These are phyloP conservation scores for Scheffersomyces parashehatae DNA, from an alignment of 1,139 yeast species.

Conservation along the genomic window DNA sequence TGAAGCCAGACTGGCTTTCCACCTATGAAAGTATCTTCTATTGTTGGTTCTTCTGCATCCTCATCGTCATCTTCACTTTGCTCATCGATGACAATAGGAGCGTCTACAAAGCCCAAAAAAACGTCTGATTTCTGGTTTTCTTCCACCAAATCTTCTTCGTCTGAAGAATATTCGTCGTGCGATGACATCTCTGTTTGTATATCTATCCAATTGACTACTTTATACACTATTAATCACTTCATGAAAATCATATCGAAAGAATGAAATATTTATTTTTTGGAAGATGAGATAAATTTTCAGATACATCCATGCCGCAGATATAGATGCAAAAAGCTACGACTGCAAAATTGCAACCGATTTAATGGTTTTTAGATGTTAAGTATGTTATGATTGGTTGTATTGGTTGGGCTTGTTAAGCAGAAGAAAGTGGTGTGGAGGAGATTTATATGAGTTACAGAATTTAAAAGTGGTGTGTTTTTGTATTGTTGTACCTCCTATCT, in stretches of 20 bases:
- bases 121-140: slow-evolving; percentile 28
- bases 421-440: not conserved
- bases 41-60: slow-evolving; percentile 47
- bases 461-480: not conserved
- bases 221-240: too few species aligned
- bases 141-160: slow-evolving; percentile 36
- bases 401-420: too few species aligned
- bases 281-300: too few species aligned
- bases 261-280: too few species aligned
- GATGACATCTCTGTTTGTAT: slow-evolving; percentile 22
- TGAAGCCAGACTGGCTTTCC: slow-evolving; percentile 67
- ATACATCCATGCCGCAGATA: too few species aligned
- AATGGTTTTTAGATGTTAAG: not conserved
- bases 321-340: too few species aligned
- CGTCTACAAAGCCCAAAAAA: slow-evolving; percentile 67
- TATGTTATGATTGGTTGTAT: too few species aligned
- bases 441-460: not conserved
- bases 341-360: not conserved
- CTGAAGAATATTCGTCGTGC: slow-evolving; percentile 44
- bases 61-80: slow-evolving; percentile 17
- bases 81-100: slow-evolving; percentile 30
- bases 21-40: slow-evolving; percentile 80
- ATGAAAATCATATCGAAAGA: too few species aligned
- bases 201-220: too few species aligned
- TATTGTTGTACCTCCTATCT: not conserved